These are phyloP conservation scores for Salvia miltiorrhiza DNA, from an alignment of 257 asterid genomes.

Conservation along the genomic window DNA sequence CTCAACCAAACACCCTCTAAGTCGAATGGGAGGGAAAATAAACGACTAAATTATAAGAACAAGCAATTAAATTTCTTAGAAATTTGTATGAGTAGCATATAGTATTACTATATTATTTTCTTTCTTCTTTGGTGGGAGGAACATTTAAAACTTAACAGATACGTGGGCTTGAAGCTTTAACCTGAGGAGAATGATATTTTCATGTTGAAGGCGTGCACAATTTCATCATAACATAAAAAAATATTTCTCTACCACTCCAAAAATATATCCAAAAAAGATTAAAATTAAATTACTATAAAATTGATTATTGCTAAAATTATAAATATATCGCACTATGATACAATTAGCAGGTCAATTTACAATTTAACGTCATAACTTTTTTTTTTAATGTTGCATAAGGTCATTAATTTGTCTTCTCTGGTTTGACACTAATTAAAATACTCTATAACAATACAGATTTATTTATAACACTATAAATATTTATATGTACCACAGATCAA, in stretches of 20 bases:
- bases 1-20: too few relatives aligned
- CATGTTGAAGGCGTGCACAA: constrained; percentile 23
- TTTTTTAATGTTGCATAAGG: too few relatives aligned
- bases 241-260: neutral
- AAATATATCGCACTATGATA: neutral
- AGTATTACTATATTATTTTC: neutral
- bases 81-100: neutral
- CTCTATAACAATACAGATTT: too few relatives aligned
- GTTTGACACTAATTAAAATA: too few relatives aligned
- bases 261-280: neutral
- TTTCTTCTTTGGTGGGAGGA: neutral
- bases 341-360: too few relatives aligned
- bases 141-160: neutral
- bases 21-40: too few relatives aligned
- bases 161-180: constrained; percentile 9
- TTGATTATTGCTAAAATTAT: neutral
- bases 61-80: too few relatives aligned
- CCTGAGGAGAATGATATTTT: neutral
- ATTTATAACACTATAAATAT: too few relatives aligned
- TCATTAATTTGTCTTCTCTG: too few relatives aligned
- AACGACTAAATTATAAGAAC: too few relatives aligned
- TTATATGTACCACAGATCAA: too few relatives aligned
- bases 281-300: neutral
- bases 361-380: neutral
- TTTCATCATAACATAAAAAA: constrained; percentile 4